Conservation (phyloP, 2,329 filamentous ascomycete genomes). For the Cercospora janseana region DNA sequence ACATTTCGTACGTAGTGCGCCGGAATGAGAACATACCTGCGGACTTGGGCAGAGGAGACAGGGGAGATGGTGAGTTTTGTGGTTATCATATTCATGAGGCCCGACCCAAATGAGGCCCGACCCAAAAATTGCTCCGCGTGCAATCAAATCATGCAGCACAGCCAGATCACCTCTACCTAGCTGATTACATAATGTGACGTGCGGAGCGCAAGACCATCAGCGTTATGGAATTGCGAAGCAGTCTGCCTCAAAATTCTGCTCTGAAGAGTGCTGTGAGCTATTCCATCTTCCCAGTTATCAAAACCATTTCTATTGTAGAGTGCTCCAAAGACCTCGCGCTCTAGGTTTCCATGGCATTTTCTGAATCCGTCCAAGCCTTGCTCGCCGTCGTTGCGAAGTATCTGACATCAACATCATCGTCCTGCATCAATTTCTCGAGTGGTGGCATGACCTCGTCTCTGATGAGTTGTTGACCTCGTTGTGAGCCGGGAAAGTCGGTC, state of each 20-base stretch:
- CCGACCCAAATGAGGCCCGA: constrained; percentile 2
- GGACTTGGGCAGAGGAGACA: background rate
- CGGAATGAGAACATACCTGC: background rate
- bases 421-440: constrained; percentile 91
- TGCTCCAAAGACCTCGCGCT: constrained; percentile 9
- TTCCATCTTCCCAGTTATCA: constrained; percentile 12
- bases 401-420: constrained; percentile 95
- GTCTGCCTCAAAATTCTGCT: background rate
- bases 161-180: constrained; percentile 9
- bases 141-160: constrained; percentile 5
- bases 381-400: constrained; percentile 94
- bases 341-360: constrained; percentile 39
- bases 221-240: constrained; percentile 5
- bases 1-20: too few species aligned
- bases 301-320: constrained; percentile 2
- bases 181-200: background rate
- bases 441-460: constrained; percentile 72
- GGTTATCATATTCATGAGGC: constrained; percentile 3
- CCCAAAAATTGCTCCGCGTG: background rate
- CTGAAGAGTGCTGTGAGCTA: constrained; percentile 5
- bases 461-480: constrained; percentile 37
- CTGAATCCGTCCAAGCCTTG: constrained; percentile 45
- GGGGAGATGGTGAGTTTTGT: background rate
- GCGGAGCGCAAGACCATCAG: background rate
- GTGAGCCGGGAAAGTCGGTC: constrained; percentile 48